Conservation (phyloP, 495 filamentous ascomycete species). For the Penicillium steckii region DNA sequence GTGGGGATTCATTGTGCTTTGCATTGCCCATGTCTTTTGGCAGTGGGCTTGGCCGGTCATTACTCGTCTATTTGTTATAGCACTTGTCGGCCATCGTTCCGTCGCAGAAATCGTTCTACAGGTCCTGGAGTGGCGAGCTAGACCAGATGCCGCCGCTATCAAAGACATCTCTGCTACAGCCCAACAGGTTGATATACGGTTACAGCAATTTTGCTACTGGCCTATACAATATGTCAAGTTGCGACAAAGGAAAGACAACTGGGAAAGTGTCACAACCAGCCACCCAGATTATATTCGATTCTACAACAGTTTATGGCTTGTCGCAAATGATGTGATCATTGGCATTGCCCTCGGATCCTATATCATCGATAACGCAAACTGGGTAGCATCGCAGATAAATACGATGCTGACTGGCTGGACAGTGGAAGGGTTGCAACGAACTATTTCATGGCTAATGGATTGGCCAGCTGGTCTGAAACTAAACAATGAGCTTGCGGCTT, state of each 20-base stretch:
- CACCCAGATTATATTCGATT: conserved; percentile 99
- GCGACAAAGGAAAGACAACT: conserved; percentile 82
- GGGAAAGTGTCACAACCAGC: conserved; percentile 92
- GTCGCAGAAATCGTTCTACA: conserved; percentile 77
- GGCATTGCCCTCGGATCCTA: conserved; percentile 95
- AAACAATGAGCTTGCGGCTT: conserved; percentile 90
- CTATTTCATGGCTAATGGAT: conserved; percentile 94
- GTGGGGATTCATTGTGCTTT: conserved; percentile 69
- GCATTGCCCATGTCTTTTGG: conserved; percentile 67
- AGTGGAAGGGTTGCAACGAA: conserved; percentile 82
- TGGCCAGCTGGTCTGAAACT: conserved; percentile 98
- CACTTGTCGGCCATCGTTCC: conserved; percentile 76
- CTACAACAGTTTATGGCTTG: conserved; percentile 98
- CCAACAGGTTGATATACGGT: conserved; percentile 96
- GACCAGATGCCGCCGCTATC: conserved; percentile 76
- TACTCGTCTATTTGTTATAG: conserved; percentile 68
- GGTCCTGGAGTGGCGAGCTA: conserved; percentile 83
- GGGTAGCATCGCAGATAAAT: conserved; percentile 82
- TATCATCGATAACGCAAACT: conserved; percentile 90
- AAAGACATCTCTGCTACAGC: conserved; percentile 97
- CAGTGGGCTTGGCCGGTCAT: conserved; percentile 78
- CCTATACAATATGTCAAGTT: conserved; percentile 93
- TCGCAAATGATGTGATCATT: conserved; percentile 98
- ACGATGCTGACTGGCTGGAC: conserved; percentile 77
- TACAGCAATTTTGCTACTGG: conserved; percentile 99